Evolutionary conservation across 1,284 basidiomycete species (phyloP).

Genomic region (Irpex sp.): DNA sequence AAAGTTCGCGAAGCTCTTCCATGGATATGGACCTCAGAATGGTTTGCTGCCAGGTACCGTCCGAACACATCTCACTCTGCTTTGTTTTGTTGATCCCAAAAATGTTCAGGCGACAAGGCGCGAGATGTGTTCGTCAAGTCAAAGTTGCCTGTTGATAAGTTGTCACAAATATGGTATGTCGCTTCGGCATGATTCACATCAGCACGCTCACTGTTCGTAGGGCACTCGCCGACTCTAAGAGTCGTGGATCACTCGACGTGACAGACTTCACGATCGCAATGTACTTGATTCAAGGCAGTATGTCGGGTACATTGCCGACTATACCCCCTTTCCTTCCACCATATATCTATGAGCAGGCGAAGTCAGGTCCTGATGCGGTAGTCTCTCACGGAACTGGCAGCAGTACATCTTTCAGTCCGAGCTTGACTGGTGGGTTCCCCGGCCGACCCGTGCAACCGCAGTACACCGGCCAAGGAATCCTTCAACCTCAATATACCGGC

Average conservation of each 20-base stretch:
- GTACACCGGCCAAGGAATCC: constrained; percentile 1
- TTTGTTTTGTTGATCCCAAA: not conserved
- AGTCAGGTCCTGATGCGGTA: constrained; percentile 35
- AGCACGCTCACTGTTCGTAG: constrained; percentile 35
- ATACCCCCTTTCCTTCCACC: constrained; percentile 85
- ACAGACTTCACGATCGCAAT: constrained; percentile 96
- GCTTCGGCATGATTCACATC: not conserved
- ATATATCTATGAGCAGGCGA: constrained; percentile 85
- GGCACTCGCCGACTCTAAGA: constrained; percentile 93
- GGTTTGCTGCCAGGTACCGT: constrained; percentile 74
- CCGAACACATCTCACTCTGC: not conserved
- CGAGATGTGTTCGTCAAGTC: constrained; percentile 93
- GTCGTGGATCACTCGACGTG: constrained; percentile 85
- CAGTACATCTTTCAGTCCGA: constrained; percentile 54
- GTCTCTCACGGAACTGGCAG: constrained; percentile 57
- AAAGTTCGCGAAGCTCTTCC: constrained; percentile 82
- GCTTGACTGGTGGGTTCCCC: constrained; percentile 33
- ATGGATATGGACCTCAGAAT: constrained; percentile 66
- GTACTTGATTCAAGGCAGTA: constrained; percentile 91
- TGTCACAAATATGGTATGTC: constrained; percentile 90
- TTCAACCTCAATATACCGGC: constrained; percentile 67
- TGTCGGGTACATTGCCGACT: constrained; percentile 75
- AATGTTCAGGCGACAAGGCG: constrained; percentile 75
- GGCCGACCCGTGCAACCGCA: constrained; percentile 25
- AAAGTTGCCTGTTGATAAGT: constrained; percentile 83